phyloP scores from a whole-genome alignment of 345 rosid species.

The Linum tenue region DNA sequence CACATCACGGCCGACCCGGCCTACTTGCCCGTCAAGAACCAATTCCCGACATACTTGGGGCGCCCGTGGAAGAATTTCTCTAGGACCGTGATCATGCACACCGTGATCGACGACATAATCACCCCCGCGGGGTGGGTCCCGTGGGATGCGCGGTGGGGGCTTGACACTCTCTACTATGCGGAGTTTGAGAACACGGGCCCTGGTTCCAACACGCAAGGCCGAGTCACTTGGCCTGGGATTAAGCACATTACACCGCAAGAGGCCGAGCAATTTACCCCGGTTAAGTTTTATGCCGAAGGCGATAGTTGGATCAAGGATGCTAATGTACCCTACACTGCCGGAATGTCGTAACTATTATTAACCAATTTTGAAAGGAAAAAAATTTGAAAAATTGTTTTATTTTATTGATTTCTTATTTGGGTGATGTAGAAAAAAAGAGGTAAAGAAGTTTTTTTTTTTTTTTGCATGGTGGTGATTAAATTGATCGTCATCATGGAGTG shows the following conservation, averaged over 20 bases:
- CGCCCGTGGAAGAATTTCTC: constrained; percentile 63
- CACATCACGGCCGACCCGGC: constrained; percentile 36
- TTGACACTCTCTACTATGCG: constrained; percentile 45
- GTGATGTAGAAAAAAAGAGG: no score
- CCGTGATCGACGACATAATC: constrained; percentile 41
- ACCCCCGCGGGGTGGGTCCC: constrained; percentile 55
- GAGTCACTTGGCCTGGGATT: constrained; percentile 55
- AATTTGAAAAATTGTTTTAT: no score
- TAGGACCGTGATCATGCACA: constrained; percentile 48
- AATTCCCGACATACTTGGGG: constrained; percentile 49
- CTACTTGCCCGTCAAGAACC: constrained; percentile 26
- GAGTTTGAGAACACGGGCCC: constrained; percentile 56
- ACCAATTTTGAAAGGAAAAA: no score
- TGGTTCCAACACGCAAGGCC: constrained; percentile 32
- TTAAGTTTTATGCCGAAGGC: constrained; percentile 27
- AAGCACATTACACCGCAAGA: constrained; percentile 21
- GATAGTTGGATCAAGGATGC: constrained; percentile 36
- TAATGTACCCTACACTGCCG: constrained; percentile 42
- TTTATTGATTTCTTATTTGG: no score
- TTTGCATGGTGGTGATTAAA: no score
- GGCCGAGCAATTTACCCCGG: constrained; percentile 27
- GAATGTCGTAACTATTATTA: background rate
- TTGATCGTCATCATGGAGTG: no score
- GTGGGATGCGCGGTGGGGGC: constrained; percentile 38
- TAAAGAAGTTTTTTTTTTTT: no score